Evolutionary conservation across 78 protist genomes (phyloP), one percentile per base, ranked within the genome.

Genomic region (Dictyostelium purpureum): DNA sequence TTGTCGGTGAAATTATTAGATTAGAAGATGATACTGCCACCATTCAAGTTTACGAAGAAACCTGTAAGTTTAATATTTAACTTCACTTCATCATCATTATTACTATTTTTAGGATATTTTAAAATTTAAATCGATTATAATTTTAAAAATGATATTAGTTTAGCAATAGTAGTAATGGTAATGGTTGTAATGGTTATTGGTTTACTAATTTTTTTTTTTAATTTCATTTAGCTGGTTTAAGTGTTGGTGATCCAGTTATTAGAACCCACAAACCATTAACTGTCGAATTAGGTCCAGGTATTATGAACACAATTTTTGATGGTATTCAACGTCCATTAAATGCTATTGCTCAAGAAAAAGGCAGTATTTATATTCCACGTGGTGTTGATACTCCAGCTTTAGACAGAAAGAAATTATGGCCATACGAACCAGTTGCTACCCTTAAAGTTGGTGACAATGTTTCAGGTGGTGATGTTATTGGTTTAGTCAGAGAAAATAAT

Each of bases 301-400:
- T 87, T 49, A 79, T 99, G 96, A 95, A 96, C 38, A 79, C 83
- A 33, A 99, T 99, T 76, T 99, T 96, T 49, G 99, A 99, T 88
- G 99, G 99, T 65, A 99, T 99, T 80, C 99, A 99, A 97, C 97
- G 99, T 38, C 99, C 99, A 65, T 98, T 99, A 40, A 92, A 97
- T 93, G 96, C 75, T 24, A 96, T 97, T 94, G 96, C 96, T 49
- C 94, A 87, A 28, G 6, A 38, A 69, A 80, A 96, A n/a, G n/a
- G 89, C 38, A 77, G 95, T 73, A 98, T 99, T 69, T 99, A 92
- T 96, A 99, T 99, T 66, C 99, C 99, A 51, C 96, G 69, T 49
- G 99, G 99, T 79, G 79, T 99, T 87, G 56, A 93, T 79, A 87
- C 98, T 11, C 73, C 94, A 43, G 92, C 99, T 4, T 97, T 99